Base-by-base conservation (phyloP, 2,329 filamentous ascomycete genomes). In the Corniculantispora saksenae region DNA sequence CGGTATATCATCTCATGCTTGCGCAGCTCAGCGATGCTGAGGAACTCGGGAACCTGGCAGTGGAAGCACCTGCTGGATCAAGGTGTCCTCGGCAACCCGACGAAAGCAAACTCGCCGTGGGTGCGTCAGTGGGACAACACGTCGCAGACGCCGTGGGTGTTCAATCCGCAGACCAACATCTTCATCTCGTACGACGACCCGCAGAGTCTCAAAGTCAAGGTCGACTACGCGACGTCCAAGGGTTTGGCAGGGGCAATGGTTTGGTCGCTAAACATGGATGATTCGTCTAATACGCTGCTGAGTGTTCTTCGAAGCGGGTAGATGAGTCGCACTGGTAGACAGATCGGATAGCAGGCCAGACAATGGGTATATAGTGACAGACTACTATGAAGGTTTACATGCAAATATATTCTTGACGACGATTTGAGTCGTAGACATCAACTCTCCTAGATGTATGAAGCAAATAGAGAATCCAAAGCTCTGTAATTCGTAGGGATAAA, bases 1-100 rank as follows among this genome's bases (percentile, higher is more conserved):
- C 89, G 85, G 80, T 91, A 93, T 66, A 97, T 88, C 66, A 88
- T 86, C 79, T 94, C 91, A 75, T 96, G 90, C 73, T 91, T 91
- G 68, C 91, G 86, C 70, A 96, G 80, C 69, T 93, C 91, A 3
- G 83, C 80, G 21, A 94, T 72, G 72, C 87, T 81, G 71, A 91
- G 77, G 77, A 38, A 40, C 27, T 48, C 47, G n/a, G 66, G 66
- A 3, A 59, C 21, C 2, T 67, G 66, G 66, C 35, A 50, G 32
- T 67, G 63, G 63, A 67, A 63, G 63, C 29, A 65, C 54, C 59
- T 67, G 5, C 25, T 47, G 9, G 19, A 47, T 12, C 48, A 66
- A 25, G 55, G 59, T 13, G 43, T 66, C 27, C 32, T 66, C 40
- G 19, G 45, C 25, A 27, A 9, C 21, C 58, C 65, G 3, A 35